Percentiles rank a stretch among this genome's conserved stretches.
These are phyloP conservation scores for Paecilomyces dactylethromorphus DNA, from an alignment of 2,329 filamentous ascomycete species.

Conservation along the genomic window DNA sequence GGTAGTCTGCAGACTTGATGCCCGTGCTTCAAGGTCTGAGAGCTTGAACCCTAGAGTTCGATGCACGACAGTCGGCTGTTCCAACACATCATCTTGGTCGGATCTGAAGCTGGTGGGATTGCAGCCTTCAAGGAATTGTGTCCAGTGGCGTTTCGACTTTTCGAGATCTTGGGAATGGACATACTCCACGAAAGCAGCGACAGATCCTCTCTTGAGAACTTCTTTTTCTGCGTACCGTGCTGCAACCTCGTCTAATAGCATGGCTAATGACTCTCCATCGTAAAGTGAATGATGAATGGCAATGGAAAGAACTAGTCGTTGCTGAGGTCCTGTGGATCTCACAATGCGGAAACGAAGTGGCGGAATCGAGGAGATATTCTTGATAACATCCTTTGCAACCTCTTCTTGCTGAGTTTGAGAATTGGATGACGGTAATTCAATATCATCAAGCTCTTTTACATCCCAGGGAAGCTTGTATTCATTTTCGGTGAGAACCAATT, in stretches of 20 bases:
- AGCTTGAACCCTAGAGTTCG: conserved; percentile 13
- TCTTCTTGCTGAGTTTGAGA: conserved; percentile 6
- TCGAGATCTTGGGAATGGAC: conserved; percentile 17
- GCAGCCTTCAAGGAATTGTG: conserved; percentile 13
- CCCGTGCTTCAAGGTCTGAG: conserved; percentile 17
- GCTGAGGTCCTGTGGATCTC: conserved; percentile 5
- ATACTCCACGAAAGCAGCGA: conserved; percentile 20
- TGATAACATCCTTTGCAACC: conserved; percentile 18
- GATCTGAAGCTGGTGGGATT: conserved; percentile 14
- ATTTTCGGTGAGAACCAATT: conserved; percentile 23
- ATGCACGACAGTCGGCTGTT: conserved; percentile 6
- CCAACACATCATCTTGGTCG: conserved; percentile 1
- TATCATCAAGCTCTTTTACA: conserved; percentile 8
- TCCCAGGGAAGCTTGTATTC: conserved; percentile 13
- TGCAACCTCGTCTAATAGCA: conserved; percentile 27
- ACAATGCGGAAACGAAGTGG: conserved; percentile 22
- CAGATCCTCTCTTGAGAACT: conserved; percentile 11
- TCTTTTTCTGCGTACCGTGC: conserved; percentile 14
- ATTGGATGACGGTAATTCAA: conserved; percentile 9
- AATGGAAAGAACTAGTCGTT: conserved; percentile 18
- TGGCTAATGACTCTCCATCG: conserved; percentile 26
- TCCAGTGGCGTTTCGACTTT: conserved; percentile 22
- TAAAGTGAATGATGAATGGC: conserved; percentile 34
- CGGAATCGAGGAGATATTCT: conserved; percentile 15
- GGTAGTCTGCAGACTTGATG: conserved; percentile 21